phyloP scores from a whole-genome alignment of 257 asterid species.

The Primulina huaijiensis region DNA sequence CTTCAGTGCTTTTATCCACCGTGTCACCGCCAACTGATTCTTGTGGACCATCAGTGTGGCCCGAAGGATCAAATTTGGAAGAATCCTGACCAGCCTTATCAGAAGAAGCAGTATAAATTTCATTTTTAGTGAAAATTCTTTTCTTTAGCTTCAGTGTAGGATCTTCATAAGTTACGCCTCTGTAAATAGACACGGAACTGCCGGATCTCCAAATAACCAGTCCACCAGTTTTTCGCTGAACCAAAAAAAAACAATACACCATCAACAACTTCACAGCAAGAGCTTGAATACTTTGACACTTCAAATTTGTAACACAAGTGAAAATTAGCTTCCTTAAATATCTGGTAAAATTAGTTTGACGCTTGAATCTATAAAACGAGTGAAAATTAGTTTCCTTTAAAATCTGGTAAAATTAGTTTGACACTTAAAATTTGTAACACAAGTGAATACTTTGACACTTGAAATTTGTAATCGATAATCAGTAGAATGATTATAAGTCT shows the following conservation, averaged over 20 bases:
- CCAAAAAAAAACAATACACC: not conserved
- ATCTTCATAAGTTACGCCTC: constrained; percentile 70
- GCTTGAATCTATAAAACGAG: too few relatives aligned
- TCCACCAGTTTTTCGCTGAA: not conserved
- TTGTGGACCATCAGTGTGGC: constrained; percentile 32
- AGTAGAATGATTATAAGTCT: too few relatives aligned
- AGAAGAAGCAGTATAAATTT: constrained; percentile 27
- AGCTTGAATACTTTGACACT: too few relatives aligned
- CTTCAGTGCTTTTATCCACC: constrained; percentile 31
- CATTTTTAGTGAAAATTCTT: constrained; percentile 35
- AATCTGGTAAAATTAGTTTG: too few relatives aligned
- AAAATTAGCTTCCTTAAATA: too few relatives aligned
- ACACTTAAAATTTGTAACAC: too few relatives aligned
- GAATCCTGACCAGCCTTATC: constrained; percentile 31
- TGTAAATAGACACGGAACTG: constrained; percentile 75
- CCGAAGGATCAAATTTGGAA: constrained; percentile 24
- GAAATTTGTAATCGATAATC: too few relatives aligned
- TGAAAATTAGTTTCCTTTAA: too few relatives aligned
- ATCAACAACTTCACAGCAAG: not conserved
- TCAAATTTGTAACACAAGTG: too few relatives aligned
- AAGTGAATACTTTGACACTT: too few relatives aligned
- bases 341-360: too few relatives aligned
- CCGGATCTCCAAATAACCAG: constrained; percentile 97
- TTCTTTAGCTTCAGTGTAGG: constrained; percentile 42
- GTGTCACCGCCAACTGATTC: constrained; percentile 26